phyloP scores from a whole-genome alignment of 495 filamentous ascomycete genomes.

The Penicillium herquei region DNA sequence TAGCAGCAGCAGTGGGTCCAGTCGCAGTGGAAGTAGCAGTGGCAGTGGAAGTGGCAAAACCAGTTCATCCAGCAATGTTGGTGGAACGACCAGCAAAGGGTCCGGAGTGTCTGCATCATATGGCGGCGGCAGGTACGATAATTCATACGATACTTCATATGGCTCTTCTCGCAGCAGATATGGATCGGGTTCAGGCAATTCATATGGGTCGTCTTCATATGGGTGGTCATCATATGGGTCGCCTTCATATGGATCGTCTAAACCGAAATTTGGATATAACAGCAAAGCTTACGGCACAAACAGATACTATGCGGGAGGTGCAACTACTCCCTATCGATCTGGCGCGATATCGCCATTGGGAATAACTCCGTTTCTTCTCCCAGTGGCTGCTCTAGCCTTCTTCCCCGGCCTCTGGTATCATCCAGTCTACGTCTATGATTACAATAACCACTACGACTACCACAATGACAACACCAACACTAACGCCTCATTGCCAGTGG shows the following conservation, averaged over 20 bases:
- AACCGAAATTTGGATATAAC: no score
- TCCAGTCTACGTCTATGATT: conserved; percentile 59
- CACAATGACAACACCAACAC: conserved; percentile 32
- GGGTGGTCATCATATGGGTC: no score
- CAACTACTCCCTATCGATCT: conserved; percentile 62
- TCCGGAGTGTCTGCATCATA: conserved; percentile 13
- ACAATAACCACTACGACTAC: conserved; percentile 63
- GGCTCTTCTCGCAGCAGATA: neutral
- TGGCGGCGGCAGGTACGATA: conserved; percentile 21
- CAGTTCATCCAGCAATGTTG: conserved; percentile 43
- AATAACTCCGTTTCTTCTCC: conserved; percentile 58
- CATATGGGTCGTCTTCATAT: conserved; percentile 39
- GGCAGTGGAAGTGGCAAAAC: conserved; percentile 23
- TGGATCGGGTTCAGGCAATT: conserved; percentile 58
- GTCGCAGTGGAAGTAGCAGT: conserved; percentile 20
- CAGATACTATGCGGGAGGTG: conserved; percentile 76
- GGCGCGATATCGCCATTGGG: conserved; percentile 57
- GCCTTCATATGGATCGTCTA: no score
- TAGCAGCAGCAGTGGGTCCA: neutral
- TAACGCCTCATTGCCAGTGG: conserved; percentile 72
- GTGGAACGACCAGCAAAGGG: conserved; percentile 56
- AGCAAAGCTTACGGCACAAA: conserved; percentile 59
- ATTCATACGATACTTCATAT: neutral
- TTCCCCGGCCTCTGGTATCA: conserved; percentile 62
- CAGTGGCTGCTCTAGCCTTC: conserved; percentile 53